Percentiles rank a stretch among this genome's conserved stretches.
These are phyloP conservation scores for Boletus barrowsii DNA, from an alignment of 768 basidiomycete genomes.

Conservation along the genomic window DNA sequence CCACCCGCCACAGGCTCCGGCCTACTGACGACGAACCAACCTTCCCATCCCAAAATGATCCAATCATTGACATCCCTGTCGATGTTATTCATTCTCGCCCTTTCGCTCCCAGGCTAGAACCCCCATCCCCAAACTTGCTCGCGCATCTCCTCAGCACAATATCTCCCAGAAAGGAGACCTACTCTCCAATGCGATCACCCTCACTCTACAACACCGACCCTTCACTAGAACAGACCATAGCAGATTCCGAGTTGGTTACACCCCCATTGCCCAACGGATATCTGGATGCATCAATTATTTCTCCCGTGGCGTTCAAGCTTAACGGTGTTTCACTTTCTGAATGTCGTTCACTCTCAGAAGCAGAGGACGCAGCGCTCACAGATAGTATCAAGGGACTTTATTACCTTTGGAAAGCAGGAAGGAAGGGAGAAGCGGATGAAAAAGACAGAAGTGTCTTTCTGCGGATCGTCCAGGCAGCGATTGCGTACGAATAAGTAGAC, in stretches of 20 bases:
- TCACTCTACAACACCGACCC: constrained; percentile 5
- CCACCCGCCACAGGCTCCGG: constrained; percentile 28
- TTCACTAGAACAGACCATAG: constrained; percentile 13
- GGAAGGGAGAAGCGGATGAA: constrained; percentile 17
- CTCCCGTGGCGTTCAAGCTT: constrained; percentile 15
- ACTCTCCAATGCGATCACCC: constrained; percentile 8
- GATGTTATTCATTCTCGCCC: constrained; percentile 18
- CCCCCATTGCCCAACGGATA: constrained; percentile 14
- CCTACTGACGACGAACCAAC: constrained; percentile 5
- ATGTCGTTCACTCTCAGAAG: background rate
- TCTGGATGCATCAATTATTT: constrained; percentile 10
- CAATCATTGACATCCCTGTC: constrained; percentile 13
- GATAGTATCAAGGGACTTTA: constrained; percentile 57
- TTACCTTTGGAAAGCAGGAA: constrained; percentile 52
- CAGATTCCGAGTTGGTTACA: constrained; percentile 26
- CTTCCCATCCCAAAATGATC: constrained; percentile 5
- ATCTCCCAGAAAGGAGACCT: constrained; percentile 24
- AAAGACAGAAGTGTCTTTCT: constrained; percentile 32
- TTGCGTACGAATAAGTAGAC: constrained; percentile 15
- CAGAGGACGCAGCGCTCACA: constrained; percentile 42
- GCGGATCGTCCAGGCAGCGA: constrained; percentile 33
- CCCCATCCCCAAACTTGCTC: constrained; percentile 27
- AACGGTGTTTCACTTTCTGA: constrained; percentile 8
- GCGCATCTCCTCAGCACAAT: constrained; percentile 25
- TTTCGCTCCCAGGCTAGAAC: constrained; percentile 9